Percentiles rank a stretch among this genome's conserved stretches.
These are phyloP conservation scores for Phytopythium kandeliae DNA, from an alignment of 352 stramenopile genomes.

Conservation along the genomic window DNA sequence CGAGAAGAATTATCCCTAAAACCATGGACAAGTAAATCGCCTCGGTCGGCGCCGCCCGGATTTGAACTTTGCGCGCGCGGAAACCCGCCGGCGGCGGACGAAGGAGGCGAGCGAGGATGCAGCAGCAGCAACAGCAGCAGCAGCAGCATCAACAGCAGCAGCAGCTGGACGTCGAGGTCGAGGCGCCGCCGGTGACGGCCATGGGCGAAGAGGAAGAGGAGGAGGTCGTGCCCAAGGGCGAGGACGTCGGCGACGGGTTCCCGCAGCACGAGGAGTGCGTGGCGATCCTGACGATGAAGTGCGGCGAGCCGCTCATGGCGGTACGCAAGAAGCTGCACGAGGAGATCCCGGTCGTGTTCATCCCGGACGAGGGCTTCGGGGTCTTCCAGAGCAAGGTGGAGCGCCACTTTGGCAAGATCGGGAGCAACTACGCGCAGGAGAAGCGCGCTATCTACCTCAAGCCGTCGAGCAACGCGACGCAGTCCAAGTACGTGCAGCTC, in stretches of 20 bases:
- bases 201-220: conserved; percentile 20
- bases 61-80: neutral
- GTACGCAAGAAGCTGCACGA: conserved; percentile 80
- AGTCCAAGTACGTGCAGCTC: conserved; percentile 74
- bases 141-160: neutral
- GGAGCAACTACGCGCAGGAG: conserved; percentile 53
- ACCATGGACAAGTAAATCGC: conserved; percentile 6
- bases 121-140: no score
- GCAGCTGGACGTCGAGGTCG: conserved; percentile 11
- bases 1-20: conserved; percentile 4
- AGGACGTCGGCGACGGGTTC: conserved; percentile 36
- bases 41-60: neutral
- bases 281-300: conserved; percentile 74
- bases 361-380: conserved; percentile 65
- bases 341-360: conserved; percentile 59
- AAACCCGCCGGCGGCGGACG: no score
- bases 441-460: conserved; percentile 72
- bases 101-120: no score
- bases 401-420: conserved; percentile 61
- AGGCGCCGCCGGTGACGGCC: conserved; percentile 3
- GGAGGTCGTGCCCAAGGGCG: conserved; percentile 30
- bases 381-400: conserved; percentile 78
- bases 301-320: conserved; percentile 61
- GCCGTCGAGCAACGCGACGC: conserved; percentile 62
- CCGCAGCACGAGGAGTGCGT: conserved; percentile 56